phyloP scores from a whole-genome alignment of 176 grass and related monocot species.

The Stipa capillata region DNA sequence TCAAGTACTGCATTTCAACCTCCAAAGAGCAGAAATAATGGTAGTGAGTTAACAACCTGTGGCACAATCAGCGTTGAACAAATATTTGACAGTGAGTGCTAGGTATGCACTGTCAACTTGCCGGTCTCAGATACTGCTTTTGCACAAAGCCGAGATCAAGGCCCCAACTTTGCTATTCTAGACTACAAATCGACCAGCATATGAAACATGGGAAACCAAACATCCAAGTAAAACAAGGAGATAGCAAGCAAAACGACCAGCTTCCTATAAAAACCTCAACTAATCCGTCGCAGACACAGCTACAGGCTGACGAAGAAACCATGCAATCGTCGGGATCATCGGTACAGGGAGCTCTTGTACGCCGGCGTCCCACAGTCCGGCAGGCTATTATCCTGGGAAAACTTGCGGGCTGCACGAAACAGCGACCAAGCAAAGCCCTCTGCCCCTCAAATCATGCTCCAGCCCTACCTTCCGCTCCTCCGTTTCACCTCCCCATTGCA shows the following conservation, averaged over 20 bases:
- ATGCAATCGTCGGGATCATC: neutral
- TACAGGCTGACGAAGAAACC: neutral
- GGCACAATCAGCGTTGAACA: neutral
- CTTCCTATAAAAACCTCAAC: neutral
- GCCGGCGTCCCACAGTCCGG: constrained; percentile 50
- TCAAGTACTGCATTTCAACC: neutral
- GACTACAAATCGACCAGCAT: neutral
- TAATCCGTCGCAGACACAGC: neutral
- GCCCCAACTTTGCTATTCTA: neutral
- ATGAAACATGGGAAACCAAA: neutral
- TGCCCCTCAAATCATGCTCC: constrained; percentile 45
- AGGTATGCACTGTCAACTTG: neutral
- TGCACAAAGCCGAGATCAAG: neutral
- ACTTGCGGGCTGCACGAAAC: constrained; percentile 44
- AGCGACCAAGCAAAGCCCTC: constrained; percentile 64
- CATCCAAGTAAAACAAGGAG: neutral
- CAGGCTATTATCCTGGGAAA: constrained; percentile 29
- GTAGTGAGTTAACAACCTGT: neutral
- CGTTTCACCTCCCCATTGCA: constrained; percentile 32
- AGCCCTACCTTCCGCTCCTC: constrained; percentile 19
- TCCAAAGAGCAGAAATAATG: neutral
- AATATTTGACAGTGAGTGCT: neutral
- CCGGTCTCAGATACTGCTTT: neutral
- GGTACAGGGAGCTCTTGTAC: constrained; percentile 41
- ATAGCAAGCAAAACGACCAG: neutral